A percentile compares a stretch with the other conserved stretches of the same genome.
Conservation (phyloP, 2,329 filamentous ascomycete species). For the Neonectria faginata region DNA sequence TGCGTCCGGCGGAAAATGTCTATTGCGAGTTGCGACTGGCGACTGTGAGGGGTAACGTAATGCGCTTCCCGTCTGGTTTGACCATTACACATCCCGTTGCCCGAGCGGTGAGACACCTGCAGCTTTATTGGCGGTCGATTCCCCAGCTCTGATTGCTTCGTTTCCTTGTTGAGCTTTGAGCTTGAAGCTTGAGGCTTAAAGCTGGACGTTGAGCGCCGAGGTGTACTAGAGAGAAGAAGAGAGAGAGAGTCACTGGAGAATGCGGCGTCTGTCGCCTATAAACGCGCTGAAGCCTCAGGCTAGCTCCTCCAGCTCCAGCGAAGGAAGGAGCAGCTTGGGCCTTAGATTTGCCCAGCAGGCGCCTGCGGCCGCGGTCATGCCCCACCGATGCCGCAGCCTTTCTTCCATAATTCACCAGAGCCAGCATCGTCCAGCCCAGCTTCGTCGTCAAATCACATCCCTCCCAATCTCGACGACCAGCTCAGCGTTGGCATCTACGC, state of each 20-base stretch:
- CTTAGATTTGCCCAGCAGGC: neutral
- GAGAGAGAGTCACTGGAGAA: constrained; percentile 15
- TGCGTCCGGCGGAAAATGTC: constrained; percentile 29
- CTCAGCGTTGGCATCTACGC: constrained; percentile 26
- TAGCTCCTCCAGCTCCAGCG: constrained; percentile 20
- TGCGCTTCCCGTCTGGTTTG: constrained; percentile 19
- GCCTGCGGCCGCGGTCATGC: constrained; percentile 4
- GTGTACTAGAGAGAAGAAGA: no score
- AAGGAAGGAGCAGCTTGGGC: constrained; percentile 7
- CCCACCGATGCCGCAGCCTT: constrained; percentile 23
- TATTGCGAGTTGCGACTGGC: constrained; percentile 17
- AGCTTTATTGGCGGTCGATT: constrained; percentile 20
- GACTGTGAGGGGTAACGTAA: constrained; percentile 39
- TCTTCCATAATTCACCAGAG: constrained; percentile 13
- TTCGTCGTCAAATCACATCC: constrained; percentile 1
- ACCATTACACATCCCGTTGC: constrained; percentile 29
- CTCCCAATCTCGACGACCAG: constrained; percentile 32
- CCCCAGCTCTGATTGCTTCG: neutral
- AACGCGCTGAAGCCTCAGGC: constrained; percentile 43
- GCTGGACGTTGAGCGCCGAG: neutral
- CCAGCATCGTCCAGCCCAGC: constrained; percentile 2
- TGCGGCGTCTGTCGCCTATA: constrained; percentile 43
- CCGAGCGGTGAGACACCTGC: constrained; percentile 11
- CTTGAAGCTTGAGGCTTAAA: constrained; percentile 1
- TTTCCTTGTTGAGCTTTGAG: constrained; percentile 5